Evolutionary conservation across 768 basidiomycete genomes (phyloP).

Genomic region (Mycena galopus): DNA sequence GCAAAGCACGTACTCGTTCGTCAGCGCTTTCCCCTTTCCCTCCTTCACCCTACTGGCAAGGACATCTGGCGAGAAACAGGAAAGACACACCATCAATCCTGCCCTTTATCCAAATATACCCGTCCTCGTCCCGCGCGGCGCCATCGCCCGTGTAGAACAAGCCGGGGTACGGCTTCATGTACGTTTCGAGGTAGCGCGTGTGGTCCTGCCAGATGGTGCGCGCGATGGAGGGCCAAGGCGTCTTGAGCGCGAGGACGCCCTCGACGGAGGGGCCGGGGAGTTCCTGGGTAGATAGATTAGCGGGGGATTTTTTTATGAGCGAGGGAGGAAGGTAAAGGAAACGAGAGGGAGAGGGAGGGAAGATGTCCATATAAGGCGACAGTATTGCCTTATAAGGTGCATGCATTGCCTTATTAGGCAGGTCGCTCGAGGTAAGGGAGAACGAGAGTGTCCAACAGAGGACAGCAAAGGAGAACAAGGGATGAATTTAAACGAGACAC

Average conservation of each 20-base stretch:
- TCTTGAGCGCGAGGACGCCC: slow-evolving; percentile 88
- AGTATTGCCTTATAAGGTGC: too few species aligned
- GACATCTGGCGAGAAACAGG: too few species aligned
- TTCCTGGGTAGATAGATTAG: slow-evolving; percentile 52
- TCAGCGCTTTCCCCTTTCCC: not conserved
- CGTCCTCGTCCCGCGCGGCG: slow-evolving; percentile 92
- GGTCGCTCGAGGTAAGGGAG: too few species aligned
- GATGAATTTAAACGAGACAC: too few species aligned
- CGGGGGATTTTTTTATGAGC: not conserved
- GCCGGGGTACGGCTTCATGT: slow-evolving; percentile 86
- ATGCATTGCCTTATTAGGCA: too few species aligned
- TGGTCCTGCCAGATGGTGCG: slow-evolving; percentile 94
- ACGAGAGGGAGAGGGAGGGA: not conserved
- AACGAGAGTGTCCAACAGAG: too few species aligned
- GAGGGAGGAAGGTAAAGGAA: not conserved
- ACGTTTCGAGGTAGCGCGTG: slow-evolving; percentile 75
- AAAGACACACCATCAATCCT: slow-evolving; percentile 83
- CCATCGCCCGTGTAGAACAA: slow-evolving; percentile 98
- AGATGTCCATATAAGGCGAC: not conserved
- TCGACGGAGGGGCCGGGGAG: slow-evolving; percentile 87
- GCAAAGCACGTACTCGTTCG: not conserved
- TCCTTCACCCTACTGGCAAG: too few species aligned
- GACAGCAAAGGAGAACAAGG: too few species aligned
- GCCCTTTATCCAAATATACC: slow-evolving; percentile 99
- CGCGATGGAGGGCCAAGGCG: slow-evolving; percentile 96